phyloP scores from a whole-genome alignment of 371 early-diverging fungal genomes.

The Mortierella sp. region DNA sequence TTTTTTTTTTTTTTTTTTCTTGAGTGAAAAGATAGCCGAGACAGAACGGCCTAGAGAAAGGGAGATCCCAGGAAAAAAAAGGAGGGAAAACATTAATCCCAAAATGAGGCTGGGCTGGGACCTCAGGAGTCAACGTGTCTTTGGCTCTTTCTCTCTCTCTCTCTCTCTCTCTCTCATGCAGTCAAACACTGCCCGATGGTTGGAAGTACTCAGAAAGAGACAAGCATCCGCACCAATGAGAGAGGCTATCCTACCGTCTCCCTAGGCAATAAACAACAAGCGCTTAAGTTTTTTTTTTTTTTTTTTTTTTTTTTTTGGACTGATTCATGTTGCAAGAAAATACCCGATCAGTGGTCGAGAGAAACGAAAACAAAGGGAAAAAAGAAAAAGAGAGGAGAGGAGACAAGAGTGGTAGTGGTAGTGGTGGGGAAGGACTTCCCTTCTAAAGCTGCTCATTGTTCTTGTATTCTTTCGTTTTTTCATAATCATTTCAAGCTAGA shows the following conservation, averaged over 20 bases:
- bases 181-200: background rate
- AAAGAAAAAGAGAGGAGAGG: background rate
- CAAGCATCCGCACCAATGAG: too few relatives aligned
- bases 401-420: background rate
- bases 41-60: too few relatives aligned
- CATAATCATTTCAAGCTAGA: conserved; percentile 64
- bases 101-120: too few relatives aligned
- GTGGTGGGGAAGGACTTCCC: background rate
- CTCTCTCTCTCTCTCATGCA: background rate
- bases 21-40: too few relatives aligned
- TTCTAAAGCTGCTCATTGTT: background rate
- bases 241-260: too few relatives aligned
- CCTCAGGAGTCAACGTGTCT: too few relatives aligned
- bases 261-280: too few relatives aligned
- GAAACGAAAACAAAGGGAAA: background rate
- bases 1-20: too few relatives aligned
- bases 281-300: background rate
- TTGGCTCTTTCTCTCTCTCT: too few relatives aligned
- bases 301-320: background rate
- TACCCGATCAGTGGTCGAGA: background rate
- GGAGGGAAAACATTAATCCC: too few relatives aligned
- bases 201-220: too few relatives aligned
- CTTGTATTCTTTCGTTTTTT: background rate
- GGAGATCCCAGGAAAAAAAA: too few relatives aligned
- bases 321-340: background rate